Base-by-base conservation (phyloP, 306 rosid species). In the Castanopsis chinensis region DNA sequence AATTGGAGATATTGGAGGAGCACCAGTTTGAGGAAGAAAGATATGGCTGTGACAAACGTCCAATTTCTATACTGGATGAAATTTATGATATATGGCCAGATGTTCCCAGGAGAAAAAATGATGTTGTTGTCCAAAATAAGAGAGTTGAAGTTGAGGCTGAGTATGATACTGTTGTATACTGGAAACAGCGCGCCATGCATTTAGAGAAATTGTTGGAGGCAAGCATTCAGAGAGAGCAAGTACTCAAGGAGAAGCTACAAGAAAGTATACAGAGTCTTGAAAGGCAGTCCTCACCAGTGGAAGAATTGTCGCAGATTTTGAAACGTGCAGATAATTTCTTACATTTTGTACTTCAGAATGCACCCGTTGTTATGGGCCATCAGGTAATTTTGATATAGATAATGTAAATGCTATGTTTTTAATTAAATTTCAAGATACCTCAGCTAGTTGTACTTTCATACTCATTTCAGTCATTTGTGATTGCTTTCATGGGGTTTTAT, bases 301-400 rank as follows among this genome's bases (percentile, higher is more conserved):
- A 96, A 68, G 99, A 96, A 72, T 61, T 96, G 63, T 74, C 99
- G 17, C 98, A 93, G 83, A 93, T 93, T 80, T 83, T 93, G 71
- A 91, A 90, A 75, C 88, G 98, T 76, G 98, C 98, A 3, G 97
- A 93, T 83, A 93, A 93, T 79, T 93, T 87, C 86, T 86, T 93
- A 76, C 98, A 93, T 86, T 96, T 96, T 84, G 95, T 96, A 19
- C 97, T 96, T 64, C 97, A 96, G 81, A 96, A 96, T 88, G 99
- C 99, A 77, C 99, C 99, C 5, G 93, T 93, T 60, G 99, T 96
- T 71, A 91, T 96, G 76, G 99, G 99, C 64, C 99, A 96, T 87
- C 99, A 96, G 98, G 99, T 95, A 88, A 68, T 4, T 57, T 67
- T 51, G 3, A 28, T 19, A 35, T 20, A 18, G 28, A 25, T 55